Base-by-base conservation (phyloP, 1,284 basidiomycete genomes). In the Trichosporon sp. region DNA sequence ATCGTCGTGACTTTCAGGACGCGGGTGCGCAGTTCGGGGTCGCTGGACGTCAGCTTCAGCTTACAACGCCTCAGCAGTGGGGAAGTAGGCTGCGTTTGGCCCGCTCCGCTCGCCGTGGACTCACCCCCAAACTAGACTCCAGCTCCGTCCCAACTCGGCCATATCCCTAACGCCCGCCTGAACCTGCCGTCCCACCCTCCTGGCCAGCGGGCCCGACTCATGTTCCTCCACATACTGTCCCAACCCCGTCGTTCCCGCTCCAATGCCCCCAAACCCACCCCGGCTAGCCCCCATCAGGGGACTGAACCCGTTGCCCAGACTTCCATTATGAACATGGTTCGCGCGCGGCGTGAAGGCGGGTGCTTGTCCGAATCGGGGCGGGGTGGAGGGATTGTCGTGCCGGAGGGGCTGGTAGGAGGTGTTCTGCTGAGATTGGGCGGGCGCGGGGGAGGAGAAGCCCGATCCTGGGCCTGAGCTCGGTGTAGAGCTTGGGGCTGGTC, bases 1-100 rank as follows among this genome's bases (percentile, higher is more conserved):
- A 85, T 79, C n/a, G 83, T 71, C 3, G 79, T 81, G 16, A 80
- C 79, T 63, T 83, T 84, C 43, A 83, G 67, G 1, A 83, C 78
- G 68, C 79, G 72, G 2, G 76, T 79, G 31, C 83, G 73, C 14
- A 85, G 76, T 66, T 84, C 83, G 5, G 76, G 71, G 73, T 84
- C 83, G 46, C 84, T 84, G 71, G 2, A 3, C 2, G 70, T 73
- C 43, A 75, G 72, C 14, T n/a, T 11, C 26, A 26, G 26, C 26
- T 26, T 26, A 26, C 26, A 26, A 26, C 26, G 2, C 26, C 2
- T 26, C 26, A 26, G 26, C 26, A 26, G 26, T 26, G 26, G 26
- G 26, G 26, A 26, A 26, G 26, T 26, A 26, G 26, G 26, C 26
- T 26, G 26, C 26, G 26, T 1, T 26, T 26, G 26, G 26, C 26